Base-by-base conservation (phyloP, 164 flowering plant genomes). In the Cinnamomum micranthum region DNA sequence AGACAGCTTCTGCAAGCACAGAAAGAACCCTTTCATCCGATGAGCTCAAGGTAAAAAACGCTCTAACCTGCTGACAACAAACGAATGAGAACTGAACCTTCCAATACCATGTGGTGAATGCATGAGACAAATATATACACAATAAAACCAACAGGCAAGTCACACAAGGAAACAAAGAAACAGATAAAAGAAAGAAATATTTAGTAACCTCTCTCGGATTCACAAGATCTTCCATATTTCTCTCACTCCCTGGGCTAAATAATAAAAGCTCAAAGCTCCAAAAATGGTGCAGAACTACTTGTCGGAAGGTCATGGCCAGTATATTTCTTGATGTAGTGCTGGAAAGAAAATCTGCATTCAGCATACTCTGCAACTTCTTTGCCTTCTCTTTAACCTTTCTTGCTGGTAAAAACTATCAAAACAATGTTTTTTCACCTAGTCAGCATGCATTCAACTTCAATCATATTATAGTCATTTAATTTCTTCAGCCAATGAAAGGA, bases 221-320 rank as follows among this genome's bases (percentile, higher is more conserved):
- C 73, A 83, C 91, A 76, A 92, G 94, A 76, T 92, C 91, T 59
- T 84, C 82, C 94, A 95, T 93, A 69, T 92, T 77, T 75, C 98
- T 83, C 78, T 81, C 83, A 13, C 86, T 75, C 80, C 97, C 98
- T 31, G 98, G 95, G 47, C 62, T 66, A 73, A 90, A 89, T 69
- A 88, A 25, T 64, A 76, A 81, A 74, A 95, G 77, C 78, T 95
- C 94, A 77, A 92, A 89, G 74, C 82, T 88, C 95, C 92, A 89
- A 50, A 91, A 81, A 67, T 81, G 86, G 52, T 84, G 87, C 82
- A 93, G 47, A 55, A 90, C 89, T 17, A 93, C 99, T 86, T 92
- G 97, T 76, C 98, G 87, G 82, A 93, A 95, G 33, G 99, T 93
- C 94, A 92, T 89, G 35, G 97, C 89, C 68, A 95, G 91, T 84